phyloP scores from a whole-genome alignment of 2,329 filamentous ascomycete species.

The Trichothecium roseum region DNA sequence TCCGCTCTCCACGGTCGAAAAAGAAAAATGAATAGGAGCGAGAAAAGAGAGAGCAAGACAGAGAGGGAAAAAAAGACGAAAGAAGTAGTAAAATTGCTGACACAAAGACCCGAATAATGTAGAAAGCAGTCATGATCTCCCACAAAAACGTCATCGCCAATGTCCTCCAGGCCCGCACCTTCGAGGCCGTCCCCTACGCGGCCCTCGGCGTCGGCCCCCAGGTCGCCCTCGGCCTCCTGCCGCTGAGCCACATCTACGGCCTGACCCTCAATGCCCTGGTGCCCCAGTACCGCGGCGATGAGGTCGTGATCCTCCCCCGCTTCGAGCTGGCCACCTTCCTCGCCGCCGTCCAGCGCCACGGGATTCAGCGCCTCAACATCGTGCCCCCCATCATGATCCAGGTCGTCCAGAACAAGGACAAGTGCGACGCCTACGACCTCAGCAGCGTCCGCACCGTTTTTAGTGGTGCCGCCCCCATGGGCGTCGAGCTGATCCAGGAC shows the following conservation, averaged over 20 bases:
- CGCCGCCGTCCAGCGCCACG: conserved; percentile 54
- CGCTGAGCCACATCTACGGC: conserved; percentile 74
- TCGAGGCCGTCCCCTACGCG: conserved; percentile 26
- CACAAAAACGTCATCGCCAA: conserved; percentile 74
- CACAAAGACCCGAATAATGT: too few species aligned
- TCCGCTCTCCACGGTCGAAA: too few species aligned
- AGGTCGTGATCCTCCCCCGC: conserved; percentile 60
- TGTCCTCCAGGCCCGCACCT: conserved; percentile 49
- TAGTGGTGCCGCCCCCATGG: conserved; percentile 66
- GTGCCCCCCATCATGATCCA: conserved; percentile 73
- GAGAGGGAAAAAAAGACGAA: too few species aligned
- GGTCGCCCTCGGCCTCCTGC: conserved; percentile 56
- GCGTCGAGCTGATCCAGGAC: conserved; percentile 55
- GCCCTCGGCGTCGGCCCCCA: conserved; percentile 32
- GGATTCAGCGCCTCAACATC: conserved; percentile 56
- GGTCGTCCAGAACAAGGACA: conserved; percentile 52
- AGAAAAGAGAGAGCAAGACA: too few species aligned
- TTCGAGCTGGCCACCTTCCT: conserved; percentile 64
- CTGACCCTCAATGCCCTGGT: conserved; percentile 60
- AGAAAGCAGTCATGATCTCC: conserved; percentile 80
- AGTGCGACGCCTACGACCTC: conserved; percentile 56
- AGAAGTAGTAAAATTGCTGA: too few species aligned
- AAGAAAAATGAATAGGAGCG: too few species aligned
- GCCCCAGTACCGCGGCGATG: conserved; percentile 60
- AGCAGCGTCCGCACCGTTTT: conserved; percentile 55